A percentile compares a stretch with the other conserved stretches of the same genome.
These are phyloP conservation scores for Daldinia loculata DNA, from an alignment of 495 filamentous ascomycete species.

Conservation along the genomic window DNA sequence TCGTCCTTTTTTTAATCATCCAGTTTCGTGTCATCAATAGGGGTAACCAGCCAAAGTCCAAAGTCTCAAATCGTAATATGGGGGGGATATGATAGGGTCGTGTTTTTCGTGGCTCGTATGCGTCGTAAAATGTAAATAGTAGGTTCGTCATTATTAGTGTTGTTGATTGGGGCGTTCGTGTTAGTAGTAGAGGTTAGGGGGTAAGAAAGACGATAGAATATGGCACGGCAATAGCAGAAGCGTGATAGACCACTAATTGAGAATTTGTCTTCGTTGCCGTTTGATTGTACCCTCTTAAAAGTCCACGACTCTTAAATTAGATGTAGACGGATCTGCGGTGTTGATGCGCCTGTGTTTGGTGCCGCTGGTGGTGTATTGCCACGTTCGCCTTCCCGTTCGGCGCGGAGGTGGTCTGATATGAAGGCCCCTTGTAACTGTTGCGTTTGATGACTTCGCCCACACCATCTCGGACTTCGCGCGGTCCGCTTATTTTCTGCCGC, in stretches of 20 bases:
- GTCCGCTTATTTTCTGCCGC: slow-evolving; percentile 70
- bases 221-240: neutral
- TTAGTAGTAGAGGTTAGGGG: neutral
- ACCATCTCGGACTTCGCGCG: slow-evolving; percentile 59
- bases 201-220: neutral
- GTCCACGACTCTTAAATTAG: slow-evolving; percentile 1
- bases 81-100: slow-evolving; percentile 29
- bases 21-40: slow-evolving; percentile 16
- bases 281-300: neutral
- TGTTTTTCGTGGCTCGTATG: slow-evolving; percentile 40
- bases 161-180: neutral
- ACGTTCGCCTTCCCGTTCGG: slow-evolving; percentile 13
- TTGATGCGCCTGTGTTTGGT: slow-evolving; percentile 10
- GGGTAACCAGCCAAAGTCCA: slow-evolving; percentile 6
- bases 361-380: neutral
- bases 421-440: slow-evolving; percentile 46
- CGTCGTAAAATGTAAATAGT: slow-evolving; percentile 25
- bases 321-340: slow-evolving; percentile 17
- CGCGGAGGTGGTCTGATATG: slow-evolving; percentile 37
- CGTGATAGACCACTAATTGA: neutral
- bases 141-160: slow-evolving; percentile 11
- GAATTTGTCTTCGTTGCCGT: neutral
- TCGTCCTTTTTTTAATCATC: slow-evolving; percentile 21
- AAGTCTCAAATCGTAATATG: slow-evolving; percentile 23
- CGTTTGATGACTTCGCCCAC: slow-evolving; percentile 61